These are phyloP conservation scores for Daldinia sp. DNA, from an alignment of 2,329 filamentous ascomycete species.

Conservation along the genomic window DNA sequence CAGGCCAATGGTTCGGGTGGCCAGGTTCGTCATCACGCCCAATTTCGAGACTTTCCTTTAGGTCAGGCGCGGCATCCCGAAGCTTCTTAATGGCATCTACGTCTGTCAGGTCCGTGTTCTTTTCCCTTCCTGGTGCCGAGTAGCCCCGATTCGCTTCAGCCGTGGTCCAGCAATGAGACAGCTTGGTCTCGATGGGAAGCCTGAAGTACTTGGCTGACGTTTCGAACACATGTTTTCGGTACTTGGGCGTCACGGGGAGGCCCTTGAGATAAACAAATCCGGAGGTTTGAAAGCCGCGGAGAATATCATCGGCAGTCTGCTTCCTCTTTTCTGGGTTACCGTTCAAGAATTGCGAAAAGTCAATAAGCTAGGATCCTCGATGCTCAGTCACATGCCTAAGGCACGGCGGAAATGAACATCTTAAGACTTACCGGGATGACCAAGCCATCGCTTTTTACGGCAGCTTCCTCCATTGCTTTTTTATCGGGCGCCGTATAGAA, in stretches of 20 bases:
- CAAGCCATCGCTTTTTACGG: constrained; percentile 61
- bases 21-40: constrained; percentile 66
- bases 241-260: constrained; percentile 71
- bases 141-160: constrained; percentile 79
- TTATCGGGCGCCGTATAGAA: background rate
- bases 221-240: constrained; percentile 69
- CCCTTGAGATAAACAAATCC: constrained; percentile 91
- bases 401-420: background rate
- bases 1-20: constrained; percentile 80
- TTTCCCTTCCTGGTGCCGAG: constrained; percentile 74
- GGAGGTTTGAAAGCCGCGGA: constrained; percentile 81
- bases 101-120: constrained; percentile 68
- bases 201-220: constrained; percentile 76
- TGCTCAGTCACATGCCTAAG: constrained; percentile 17
- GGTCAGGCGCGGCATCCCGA: constrained; percentile 66
- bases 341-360: constrained; percentile 77
- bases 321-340: constrained; percentile 68
- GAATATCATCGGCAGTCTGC: constrained; percentile 74
- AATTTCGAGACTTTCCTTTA: constrained; percentile 73
- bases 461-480: constrained; percentile 50
- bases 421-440: constrained; percentile 59
- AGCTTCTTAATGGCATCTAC: constrained; percentile 64
- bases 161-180: constrained; percentile 73
- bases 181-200: constrained; percentile 68
- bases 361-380: constrained; percentile 67